A percentile compares a stretch with the other conserved stretches of the same genome.
Conservation (phyloP, 2,329 filamentous ascomycete genomes). For the Neonectria hederae region DNA sequence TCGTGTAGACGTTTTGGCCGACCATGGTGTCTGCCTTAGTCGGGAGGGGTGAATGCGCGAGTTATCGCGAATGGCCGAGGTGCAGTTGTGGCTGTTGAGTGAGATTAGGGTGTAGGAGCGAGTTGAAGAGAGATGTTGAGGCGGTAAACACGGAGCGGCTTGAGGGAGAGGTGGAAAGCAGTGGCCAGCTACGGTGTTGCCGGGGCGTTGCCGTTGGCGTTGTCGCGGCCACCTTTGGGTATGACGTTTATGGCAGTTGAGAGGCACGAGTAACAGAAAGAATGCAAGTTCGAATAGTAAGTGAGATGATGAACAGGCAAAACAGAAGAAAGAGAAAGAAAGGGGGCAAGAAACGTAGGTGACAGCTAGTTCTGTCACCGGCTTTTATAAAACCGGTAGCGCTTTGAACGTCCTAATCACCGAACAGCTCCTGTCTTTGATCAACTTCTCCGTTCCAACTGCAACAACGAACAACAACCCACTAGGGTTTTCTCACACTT, state of each 20-base stretch:
- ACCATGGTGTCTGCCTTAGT: constrained; percentile 41
- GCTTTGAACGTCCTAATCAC: neutral
- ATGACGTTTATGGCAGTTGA: no score
- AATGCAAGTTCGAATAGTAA: neutral
- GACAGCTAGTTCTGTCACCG: neutral
- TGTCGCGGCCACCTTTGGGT: neutral
- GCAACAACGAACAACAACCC: neutral
- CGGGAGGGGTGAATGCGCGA: neutral
- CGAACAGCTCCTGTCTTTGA: neutral
- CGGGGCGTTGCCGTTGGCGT: neutral
- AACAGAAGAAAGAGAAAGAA: neutral
- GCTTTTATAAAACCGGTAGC: neutral
- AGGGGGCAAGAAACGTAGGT: neutral
- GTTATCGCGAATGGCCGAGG: neutral
- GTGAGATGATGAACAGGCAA: neutral
- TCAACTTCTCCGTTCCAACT: neutral
- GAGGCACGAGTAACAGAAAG: neutral
- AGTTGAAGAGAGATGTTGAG: neutral
- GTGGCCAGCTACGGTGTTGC: neutral
- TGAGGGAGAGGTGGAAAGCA: neutral
- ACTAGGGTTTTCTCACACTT: neutral
- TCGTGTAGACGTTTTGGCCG: constrained; percentile 47
- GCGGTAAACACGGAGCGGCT: neutral
- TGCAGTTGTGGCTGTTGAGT: neutral
- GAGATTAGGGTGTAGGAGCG: neutral